Base-by-base conservation (phyloP, 192 early-diverging fungal species). In the Mortierella hygrophila region DNA sequence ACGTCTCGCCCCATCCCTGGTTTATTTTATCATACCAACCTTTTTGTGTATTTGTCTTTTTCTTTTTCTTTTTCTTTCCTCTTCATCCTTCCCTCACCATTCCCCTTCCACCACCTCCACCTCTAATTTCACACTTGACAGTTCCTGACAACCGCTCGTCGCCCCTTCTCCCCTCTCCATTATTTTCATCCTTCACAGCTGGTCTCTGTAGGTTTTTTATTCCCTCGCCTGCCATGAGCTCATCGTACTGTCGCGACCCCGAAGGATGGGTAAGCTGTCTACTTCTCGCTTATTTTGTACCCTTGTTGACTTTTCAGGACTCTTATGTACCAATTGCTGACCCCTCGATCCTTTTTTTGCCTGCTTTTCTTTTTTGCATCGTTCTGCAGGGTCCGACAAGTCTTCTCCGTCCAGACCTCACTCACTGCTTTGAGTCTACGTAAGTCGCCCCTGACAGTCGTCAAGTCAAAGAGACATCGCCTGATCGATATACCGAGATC, bases 381-480 rank as follows among this genome's bases (percentile, higher is more conserved):
- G n/a, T 32, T n/a, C 15, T 21, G 6, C 16, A 77, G 76, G 76
- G 76, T 38, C 76, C 76, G 0, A 77, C 76, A 49, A 52, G 60
- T 38, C 8, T 6, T 23, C n/a, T 23, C 29, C 63, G 76, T 8
- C n/a, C 21, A 2, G 76, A 70, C 26, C 26, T 70, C 20, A 77
- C 65, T 37, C 76, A 70, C 29, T 77, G 76, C 41, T 77, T 77
- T 47, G 76, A 77, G 47, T 77, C 65, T 35, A 77, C 68, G 68
- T 77, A 70, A 49, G 76, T 75, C 23, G 5, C 26, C 37, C 13
- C 47, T n/a, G 4, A 5, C 47, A 52, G 18, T 15, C 18, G 37
- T 23, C 37, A 46, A 46, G 44, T 46, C 44, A 15, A 46, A 46
- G 9, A 46, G 8, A 46, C 0, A 9, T 46, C 7, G 1, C 10